Base-by-base conservation (phyloP, 371 early-diverging fungal species). In the Mortierella sp. region DNA sequence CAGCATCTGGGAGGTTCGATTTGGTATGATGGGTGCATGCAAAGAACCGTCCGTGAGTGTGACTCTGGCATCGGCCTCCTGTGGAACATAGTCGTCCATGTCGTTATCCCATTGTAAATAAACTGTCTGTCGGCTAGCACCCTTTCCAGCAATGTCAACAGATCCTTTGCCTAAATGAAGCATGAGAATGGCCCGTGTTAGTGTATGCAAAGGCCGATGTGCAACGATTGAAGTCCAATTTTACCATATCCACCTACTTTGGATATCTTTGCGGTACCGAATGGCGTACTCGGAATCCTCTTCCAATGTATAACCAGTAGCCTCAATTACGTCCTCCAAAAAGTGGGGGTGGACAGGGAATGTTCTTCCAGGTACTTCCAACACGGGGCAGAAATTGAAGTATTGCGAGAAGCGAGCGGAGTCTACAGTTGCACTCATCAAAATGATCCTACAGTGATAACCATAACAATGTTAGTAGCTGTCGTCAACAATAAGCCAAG, bases 341-440 rank as follows among this genome's bases (percentile, higher is more conserved):
- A 84, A 95, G 18, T 83, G 71, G 9, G 84, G 85, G 41, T 82
- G 80, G 1, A 97, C 96, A 10, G 94, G 95, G 78, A 87, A 95
- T 0, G 91, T 91, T 57, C 91, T 82, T 21, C 96, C 95, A 12
- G 94, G 91, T 10, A 96, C 91, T 28, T 86, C 76, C 0, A 96
- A 65, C 1, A 90, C 85, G 54, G 92, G 88, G 30, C 90, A 82
- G 43, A 71, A 60, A 2, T 68, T 82, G 76, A 95, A 96, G 73
- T 93, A 95, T 7, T 64, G 54, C 1, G 86, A 80, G 51, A 96
- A 91, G 12, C 85, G 69, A 16, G 82, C 62, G 1, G 89, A 82
- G 45, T 95, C 89, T 0, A 93, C 82, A 0, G 95, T 94, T 0
- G 96, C 96, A 72, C 93, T 93, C 95, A 95, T 94, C 42, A 95